phyloP scores from a whole-genome alignment of 495 filamentous ascomycete genomes.

The Penicillium salamii region DNA sequence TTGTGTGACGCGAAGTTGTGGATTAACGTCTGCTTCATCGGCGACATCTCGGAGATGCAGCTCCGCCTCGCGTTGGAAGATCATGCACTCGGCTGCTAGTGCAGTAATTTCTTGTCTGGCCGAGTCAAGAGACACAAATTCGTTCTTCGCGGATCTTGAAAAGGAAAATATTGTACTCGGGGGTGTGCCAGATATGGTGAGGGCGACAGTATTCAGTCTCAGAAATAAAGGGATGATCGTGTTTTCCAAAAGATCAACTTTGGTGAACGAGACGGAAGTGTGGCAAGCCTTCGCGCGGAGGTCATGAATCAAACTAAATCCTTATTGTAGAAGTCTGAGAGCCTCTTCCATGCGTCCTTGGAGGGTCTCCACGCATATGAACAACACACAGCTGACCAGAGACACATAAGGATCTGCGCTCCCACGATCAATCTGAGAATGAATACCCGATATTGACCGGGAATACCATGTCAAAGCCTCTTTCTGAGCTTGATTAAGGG shows the following conservation, averaged over 20 bases:
- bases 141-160: neutral
- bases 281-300: constrained; percentile 13
- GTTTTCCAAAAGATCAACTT: constrained; percentile 17
- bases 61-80: constrained; percentile 19
- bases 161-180: constrained; percentile 11
- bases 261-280: constrained; percentile 8
- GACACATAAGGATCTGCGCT: constrained; percentile 32
- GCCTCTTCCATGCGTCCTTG: constrained; percentile 39
- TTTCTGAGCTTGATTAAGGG: constrained; percentile 13
- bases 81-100: constrained; percentile 15
- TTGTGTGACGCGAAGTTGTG: constrained; percentile 8
- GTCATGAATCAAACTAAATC: constrained; percentile 19
- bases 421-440: constrained; percentile 27
- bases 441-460: constrained; percentile 34
- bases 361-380: constrained; percentile 52
- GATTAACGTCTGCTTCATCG: neutral
- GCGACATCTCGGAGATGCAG: neutral
- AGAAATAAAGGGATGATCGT: constrained; percentile 24
- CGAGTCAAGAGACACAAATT: constrained; percentile 15
- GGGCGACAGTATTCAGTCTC: constrained; percentile 18
- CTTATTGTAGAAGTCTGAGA: constrained; percentile 22
- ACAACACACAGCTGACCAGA: constrained; percentile 51
- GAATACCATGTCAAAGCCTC: constrained; percentile 34
- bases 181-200: constrained; percentile 19
- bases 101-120: constrained; percentile 13